Conservation (phyloP, 208 protist genomes). For the Leptomonas pyrrhocoris region DNA sequence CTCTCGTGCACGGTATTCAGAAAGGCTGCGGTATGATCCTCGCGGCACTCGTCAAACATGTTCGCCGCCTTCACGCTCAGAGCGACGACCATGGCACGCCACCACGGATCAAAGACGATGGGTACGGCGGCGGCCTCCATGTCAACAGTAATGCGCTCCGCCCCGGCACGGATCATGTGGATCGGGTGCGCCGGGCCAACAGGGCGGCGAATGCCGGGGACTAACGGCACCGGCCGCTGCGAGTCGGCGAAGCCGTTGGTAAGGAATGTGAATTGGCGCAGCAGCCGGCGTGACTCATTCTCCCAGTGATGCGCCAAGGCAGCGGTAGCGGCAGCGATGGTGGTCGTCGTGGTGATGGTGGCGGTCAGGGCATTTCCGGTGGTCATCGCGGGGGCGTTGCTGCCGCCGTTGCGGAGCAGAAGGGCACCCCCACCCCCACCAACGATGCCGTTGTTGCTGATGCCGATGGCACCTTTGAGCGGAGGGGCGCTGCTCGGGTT, state of each 20-base stretch:
- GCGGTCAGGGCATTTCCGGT: not conserved
- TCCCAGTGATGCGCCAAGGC: conserved; percentile 32
- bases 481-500: not conserved
- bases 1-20: conserved; percentile 2
- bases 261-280: conserved; percentile 58
- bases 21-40: conserved; percentile 33
- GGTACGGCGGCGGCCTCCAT: conserved; percentile 37
- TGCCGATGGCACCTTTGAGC: not conserved
- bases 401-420: not conserved
- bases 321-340: not conserved
- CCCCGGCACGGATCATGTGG: conserved; percentile 46
- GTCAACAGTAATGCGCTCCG: conserved; percentile 44
- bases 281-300: conserved; percentile 45
- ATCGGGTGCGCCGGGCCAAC: conserved; percentile 49
- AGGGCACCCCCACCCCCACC: not conserved
- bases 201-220: conserved; percentile 32
- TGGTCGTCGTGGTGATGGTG: not conserved
- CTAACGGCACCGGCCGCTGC: conserved; percentile 22
- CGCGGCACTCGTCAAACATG: conserved; percentile 75
- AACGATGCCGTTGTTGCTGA: not conserved
- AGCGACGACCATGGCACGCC: conserved; percentile 82
- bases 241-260: conserved; percentile 43
- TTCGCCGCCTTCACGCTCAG: conserved; percentile 80
- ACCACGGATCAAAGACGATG: conserved; percentile 89
- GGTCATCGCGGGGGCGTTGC: not conserved